Evolutionary conservation across 352 stramenopile species (phyloP).

Genomic region (Globisporangium mamillatum): DNA sequence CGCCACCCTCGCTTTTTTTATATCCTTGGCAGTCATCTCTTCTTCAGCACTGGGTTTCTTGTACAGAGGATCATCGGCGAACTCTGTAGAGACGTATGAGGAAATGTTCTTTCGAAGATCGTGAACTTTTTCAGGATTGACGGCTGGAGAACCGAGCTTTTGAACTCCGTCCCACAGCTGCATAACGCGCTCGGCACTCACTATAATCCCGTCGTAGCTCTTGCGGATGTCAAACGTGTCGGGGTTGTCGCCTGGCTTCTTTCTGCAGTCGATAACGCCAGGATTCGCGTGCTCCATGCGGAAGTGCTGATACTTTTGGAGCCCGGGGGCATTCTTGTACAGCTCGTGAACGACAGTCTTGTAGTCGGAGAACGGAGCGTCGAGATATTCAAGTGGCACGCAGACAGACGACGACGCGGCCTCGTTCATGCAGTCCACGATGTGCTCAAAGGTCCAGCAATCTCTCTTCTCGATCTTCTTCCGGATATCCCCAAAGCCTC

Average conservation of each 20-base stretch:
- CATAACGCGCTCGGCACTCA: not conserved
- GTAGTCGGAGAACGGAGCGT: slow-evolving; percentile 1
- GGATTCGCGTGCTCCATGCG: not conserved
- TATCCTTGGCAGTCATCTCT: no score
- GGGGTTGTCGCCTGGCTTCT: not conserved
- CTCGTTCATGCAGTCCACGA: not conserved
- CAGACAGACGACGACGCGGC: not conserved
- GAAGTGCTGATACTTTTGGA: slow-evolving; percentile 6
- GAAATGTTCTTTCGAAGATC: no score
- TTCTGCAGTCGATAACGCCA: not conserved
- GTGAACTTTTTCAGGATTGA: not conserved
- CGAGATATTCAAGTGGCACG: not conserved
- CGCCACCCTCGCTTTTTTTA: no score
- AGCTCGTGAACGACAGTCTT: not conserved
- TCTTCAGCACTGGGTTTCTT: no score
- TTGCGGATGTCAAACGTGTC: not conserved
- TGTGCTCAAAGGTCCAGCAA: not conserved
- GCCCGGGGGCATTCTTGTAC: not conserved
- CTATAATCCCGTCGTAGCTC: not conserved
- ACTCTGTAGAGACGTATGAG: no score
- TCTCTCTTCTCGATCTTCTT: not conserved
- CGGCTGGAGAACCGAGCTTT: not conserved
- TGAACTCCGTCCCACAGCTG: not conserved
- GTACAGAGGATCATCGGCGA: no score
- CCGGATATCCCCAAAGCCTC: not conserved